Evolutionary conservation across 2,329 filamentous ascomycete species (phyloP).

Genomic region (Phymatotrichopsis omnivora): DNA sequence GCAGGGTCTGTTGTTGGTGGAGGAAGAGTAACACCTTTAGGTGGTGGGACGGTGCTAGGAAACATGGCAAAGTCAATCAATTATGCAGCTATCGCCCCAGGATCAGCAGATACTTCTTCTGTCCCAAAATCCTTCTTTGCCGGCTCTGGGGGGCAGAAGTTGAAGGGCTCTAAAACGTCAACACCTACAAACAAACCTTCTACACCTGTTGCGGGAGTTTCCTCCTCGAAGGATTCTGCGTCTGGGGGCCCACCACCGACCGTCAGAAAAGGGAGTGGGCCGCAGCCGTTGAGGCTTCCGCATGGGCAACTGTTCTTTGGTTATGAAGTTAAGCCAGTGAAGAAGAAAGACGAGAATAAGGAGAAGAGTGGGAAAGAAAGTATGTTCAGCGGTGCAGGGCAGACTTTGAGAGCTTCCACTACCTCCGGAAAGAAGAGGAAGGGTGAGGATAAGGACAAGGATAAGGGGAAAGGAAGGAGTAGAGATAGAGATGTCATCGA

Average conservation of each 20-base stretch:
- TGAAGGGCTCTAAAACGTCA: constrained; percentile 60
- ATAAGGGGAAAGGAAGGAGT: constrained; percentile 15
- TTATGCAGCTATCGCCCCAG: constrained; percentile 80
- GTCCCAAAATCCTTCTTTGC: constrained; percentile 47
- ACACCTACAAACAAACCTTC: constrained; percentile 50
- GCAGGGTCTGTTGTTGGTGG: constrained; percentile 55
- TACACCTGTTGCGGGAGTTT: constrained; percentile 51
- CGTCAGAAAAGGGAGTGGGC: constrained; percentile 55
- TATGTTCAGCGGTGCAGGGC: constrained; percentile 20
- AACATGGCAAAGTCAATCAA: constrained; percentile 98
- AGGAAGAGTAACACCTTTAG: constrained; percentile 41
- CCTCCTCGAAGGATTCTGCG: constrained; percentile 41
- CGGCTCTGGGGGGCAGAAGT: constrained; percentile 63
- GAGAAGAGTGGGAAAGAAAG: constrained; percentile 24
- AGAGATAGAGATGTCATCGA: constrained; percentile 18
- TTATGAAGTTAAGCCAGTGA: constrained; percentile 82
- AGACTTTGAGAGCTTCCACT: constrained; percentile 19
- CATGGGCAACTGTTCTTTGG: constrained; percentile 94
- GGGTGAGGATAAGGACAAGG: constrained; percentile 10
- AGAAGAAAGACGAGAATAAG: constrained; percentile 42
- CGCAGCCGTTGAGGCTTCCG: constrained; percentile 72
- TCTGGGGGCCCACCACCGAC: constrained; percentile 36
- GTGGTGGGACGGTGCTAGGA: constrained; percentile 62
- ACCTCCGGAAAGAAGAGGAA: constrained; percentile 9
- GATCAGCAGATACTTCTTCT: constrained; percentile 53